Conservation (phyloP, 306 rosid species). For the Oxytropis ochrocephala region DNA sequence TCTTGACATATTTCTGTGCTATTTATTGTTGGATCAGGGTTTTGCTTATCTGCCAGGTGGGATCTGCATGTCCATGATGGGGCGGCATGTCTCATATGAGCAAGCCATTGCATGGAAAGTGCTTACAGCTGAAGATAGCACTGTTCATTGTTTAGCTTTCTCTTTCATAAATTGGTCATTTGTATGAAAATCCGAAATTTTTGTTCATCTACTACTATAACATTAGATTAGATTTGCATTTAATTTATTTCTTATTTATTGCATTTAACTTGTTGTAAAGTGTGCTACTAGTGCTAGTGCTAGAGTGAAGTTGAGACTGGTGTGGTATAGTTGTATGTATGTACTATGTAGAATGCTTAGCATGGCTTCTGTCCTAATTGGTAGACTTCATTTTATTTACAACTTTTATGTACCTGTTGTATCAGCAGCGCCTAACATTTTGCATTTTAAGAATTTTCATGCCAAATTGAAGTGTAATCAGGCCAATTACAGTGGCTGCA, state of each 20-base stretch:
- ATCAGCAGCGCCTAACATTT: too few relatives aligned
- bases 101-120: constrained; percentile 98
- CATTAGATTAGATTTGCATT: constrained; percentile 38
- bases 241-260: constrained; percentile 41
- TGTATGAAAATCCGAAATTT: constrained; percentile 61
- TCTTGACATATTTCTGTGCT: not conserved
- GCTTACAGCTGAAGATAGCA: constrained; percentile 56
- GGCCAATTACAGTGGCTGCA: too few relatives aligned
- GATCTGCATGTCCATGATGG: constrained; percentile 93
- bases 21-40: constrained; percentile 39
- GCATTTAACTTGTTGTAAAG: constrained; percentile 22
- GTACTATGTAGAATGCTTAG: not conserved
- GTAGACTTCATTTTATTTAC: too few relatives aligned
- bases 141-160: constrained; percentile 86
- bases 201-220: constrained; percentile 27
- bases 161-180: constrained; percentile 94
- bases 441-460: too few relatives aligned
- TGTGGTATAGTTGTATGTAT: not conserved
- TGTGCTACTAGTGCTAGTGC: constrained; percentile 12
- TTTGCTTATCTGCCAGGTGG: constrained; percentile 80
- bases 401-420: too few relatives aligned
- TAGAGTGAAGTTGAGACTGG: constrained; percentile 28
- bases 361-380: not conserved
- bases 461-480: too few relatives aligned
- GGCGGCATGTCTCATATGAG: constrained; percentile 72